Evolutionary conservation across 1,284 basidiomycete species (phyloP).

Genomic region (Leccinum subspadiceum): DNA sequence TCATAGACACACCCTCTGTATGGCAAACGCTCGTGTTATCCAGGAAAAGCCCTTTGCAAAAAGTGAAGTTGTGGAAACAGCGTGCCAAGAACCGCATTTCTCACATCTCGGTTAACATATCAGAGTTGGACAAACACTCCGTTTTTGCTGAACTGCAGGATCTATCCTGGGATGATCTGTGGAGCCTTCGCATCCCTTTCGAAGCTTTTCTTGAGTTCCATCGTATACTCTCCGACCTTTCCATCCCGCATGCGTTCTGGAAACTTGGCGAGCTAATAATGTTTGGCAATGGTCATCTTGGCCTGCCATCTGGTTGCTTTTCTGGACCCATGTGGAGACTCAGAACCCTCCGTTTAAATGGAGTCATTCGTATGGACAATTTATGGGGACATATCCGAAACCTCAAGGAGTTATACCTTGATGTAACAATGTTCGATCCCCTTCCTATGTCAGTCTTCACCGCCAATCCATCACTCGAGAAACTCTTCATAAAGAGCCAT

Average conservation of each 20-base stretch:
- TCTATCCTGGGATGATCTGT: slow-evolving; percentile 46
- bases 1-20: slow-evolving; percentile 47
- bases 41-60: slow-evolving; percentile 44
- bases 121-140: slow-evolving; percentile 28
- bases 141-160: slow-evolving; percentile 37
- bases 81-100: slow-evolving; percentile 52
- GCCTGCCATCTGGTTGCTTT: slow-evolving; percentile 21
- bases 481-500: slow-evolving; percentile 10
- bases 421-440: not conserved
- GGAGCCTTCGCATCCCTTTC: slow-evolving; percentile 35
- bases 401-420: slow-evolving; percentile 23
- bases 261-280: slow-evolving; percentile 37
- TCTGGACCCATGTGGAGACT: slow-evolving; percentile 25
- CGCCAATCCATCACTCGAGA: slow-evolving; percentile 27
- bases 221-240: slow-evolving; percentile 26
- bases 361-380: not conserved
- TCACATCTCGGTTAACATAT: slow-evolving; percentile 36
- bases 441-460: slow-evolving; percentile 15
- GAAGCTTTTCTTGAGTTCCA: slow-evolving; percentile 12
- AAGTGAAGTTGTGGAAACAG: slow-evolving; percentile 54
- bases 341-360: slow-evolving; percentile 19
- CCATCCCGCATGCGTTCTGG: slow-evolving; percentile 30
- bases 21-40: slow-evolving; percentile 62
- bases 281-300: not conserved
- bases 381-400: slow-evolving; percentile 21